A percentile compares a stretch with the other conserved stretches of the same genome.
These are phyloP conservation scores for Silybum marianum DNA, from an alignment of 129 eudicot genomes.

Conservation along the genomic window DNA sequence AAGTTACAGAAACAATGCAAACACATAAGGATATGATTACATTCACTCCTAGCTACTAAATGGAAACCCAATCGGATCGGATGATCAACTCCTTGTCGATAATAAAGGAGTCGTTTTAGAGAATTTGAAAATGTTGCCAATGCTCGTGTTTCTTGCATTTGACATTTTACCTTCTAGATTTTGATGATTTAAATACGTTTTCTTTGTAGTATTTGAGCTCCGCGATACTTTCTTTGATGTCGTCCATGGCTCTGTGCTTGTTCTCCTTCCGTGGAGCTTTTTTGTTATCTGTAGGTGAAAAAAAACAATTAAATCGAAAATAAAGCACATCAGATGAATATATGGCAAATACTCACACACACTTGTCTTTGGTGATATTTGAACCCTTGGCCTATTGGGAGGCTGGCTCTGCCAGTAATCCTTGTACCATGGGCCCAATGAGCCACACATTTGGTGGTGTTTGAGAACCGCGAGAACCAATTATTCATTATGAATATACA, in stretches of 20 bases:
- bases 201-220: conserved; percentile 91
- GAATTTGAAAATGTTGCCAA: not conserved
- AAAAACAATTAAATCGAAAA: not conserved
- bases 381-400: not conserved
- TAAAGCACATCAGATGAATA: not conserved
- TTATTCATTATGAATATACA: not conserved
- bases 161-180: conserved; percentile 40
- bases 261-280: conserved; percentile 82
- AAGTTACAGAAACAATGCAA: not conserved
- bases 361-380: not conserved
- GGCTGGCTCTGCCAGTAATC: not conserved
- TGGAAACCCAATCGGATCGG: not conserved
- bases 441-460: not conserved
- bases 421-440: not conserved
- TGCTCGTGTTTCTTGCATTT: conserved; percentile 6
- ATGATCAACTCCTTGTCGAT: not conserved
- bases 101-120: not conserved
- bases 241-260: conserved; percentile 95
- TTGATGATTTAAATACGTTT: conserved; percentile 62
- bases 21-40: not conserved
- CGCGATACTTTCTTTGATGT: conserved; percentile 85
- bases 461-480: not conserved
- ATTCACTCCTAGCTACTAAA: not conserved
- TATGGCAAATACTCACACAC: not conserved
- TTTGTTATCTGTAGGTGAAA: conserved; percentile 43